Percentiles rank a stretch among this genome's conserved stretches.
Evolutionary conservation across 169 alveolate genomes (phyloP).

Genomic region (Plasmodium malariae): DNA sequence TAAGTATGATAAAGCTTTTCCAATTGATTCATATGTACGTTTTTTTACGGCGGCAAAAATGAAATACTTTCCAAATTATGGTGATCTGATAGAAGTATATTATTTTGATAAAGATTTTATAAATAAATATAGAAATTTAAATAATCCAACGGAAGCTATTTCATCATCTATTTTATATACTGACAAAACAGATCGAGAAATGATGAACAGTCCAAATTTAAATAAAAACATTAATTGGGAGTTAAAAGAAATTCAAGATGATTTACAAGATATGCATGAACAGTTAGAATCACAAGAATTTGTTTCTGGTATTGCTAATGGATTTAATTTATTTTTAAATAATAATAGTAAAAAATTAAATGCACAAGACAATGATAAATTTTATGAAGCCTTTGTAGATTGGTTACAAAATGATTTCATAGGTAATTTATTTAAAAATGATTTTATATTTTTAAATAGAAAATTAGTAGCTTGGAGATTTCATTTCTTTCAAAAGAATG

Average conservation of each 20-base stretch:
- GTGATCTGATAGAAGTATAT: slow-evolving; percentile 59
- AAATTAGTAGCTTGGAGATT: slow-evolving; percentile 57
- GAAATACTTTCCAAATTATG: slow-evolving; percentile 38
- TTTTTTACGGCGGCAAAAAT: slow-evolving; percentile 20
- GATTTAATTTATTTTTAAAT: slow-evolving; percentile 35
- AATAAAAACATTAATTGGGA: slow-evolving; percentile 50
- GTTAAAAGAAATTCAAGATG: slow-evolving; percentile 2
- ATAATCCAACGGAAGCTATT: background rate
- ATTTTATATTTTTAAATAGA: slow-evolving; percentile 42
- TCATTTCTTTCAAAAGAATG: slow-evolving; percentile 27
- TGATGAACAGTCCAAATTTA: slow-evolving; percentile 25
- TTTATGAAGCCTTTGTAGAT: slow-evolving; percentile 32
- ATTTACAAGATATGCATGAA: slow-evolving; percentile 21
- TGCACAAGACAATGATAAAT: background rate
- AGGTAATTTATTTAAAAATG: slow-evolving; percentile 50
- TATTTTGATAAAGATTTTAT: slow-evolving; percentile 50
- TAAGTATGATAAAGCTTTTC: slow-evolving; percentile 64
- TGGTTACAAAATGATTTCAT: slow-evolving; percentile 45
- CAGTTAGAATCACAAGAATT: slow-evolving; percentile 29
- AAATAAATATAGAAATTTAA: slow-evolving; percentile 26
- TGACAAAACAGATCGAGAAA: slow-evolving; percentile 20
- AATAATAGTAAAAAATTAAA: slow-evolving; percentile 13
- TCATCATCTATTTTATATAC: slow-evolving; percentile 28
- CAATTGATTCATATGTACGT: slow-evolving; percentile 61
- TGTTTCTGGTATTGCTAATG: slow-evolving; percentile 35